Percentiles rank a stretch among this genome's conserved stretches.
Conservation (phyloP, 176 grass and related monocot species). For the Dendrocalamus sinicus region DNA sequence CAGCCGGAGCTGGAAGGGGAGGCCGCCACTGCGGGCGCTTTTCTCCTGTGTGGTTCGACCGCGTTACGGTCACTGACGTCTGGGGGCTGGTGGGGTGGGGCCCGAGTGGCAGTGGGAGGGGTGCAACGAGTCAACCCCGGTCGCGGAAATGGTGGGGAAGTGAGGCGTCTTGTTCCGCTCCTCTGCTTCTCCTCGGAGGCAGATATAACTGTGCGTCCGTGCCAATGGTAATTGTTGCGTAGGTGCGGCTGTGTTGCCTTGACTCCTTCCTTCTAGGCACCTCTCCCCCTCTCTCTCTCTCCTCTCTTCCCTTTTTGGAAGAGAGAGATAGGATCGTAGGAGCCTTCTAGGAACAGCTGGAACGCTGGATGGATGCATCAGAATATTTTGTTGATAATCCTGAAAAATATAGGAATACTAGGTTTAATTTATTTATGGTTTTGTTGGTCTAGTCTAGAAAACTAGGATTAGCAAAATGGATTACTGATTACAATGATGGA, state of each 20-base stretch:
- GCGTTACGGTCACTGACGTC: slow-evolving; percentile 25
- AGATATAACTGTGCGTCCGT: too few relatives aligned
- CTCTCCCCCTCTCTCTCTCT: neutral
- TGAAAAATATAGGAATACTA: neutral
- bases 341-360: slow-evolving; percentile 22
- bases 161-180: neutral
- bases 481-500: neutral
- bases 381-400: neutral
- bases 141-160: slow-evolving; percentile 23
- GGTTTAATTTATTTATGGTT: neutral
- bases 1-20: slow-evolving; percentile 44
- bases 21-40: neutral
- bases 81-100: neutral
- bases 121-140: slow-evolving; percentile 8
- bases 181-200: neutral
- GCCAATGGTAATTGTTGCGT: too few relatives aligned
- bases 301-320: neutral
- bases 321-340: neutral
- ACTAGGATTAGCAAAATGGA: neutral
- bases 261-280: neutral
- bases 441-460: neutral
- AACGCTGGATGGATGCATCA: neutral
- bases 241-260: neutral
- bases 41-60: neutral
- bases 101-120: neutral